phyloP scores from a whole-genome alignment of 176 grass and related monocot genomes.

The Eleusine coracana region DNA sequence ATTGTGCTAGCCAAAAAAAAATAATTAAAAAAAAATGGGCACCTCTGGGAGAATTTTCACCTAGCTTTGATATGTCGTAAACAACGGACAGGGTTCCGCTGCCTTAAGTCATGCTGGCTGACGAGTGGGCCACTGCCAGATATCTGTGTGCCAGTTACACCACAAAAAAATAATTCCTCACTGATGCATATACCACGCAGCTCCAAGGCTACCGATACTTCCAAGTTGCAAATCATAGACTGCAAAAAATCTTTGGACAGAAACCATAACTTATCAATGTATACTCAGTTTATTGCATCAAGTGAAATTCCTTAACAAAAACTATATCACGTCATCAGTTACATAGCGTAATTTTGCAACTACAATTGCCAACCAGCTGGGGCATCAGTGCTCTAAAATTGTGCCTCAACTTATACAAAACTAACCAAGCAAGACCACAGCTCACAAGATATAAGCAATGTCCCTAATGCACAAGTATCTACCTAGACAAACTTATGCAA shows the following conservation, averaged over 20 bases:
- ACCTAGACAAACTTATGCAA: slow-evolving; percentile 9
- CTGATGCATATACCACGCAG: neutral
- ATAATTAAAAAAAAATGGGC: too few relatives aligned
- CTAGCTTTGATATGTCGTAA: neutral
- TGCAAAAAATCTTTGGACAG: neutral
- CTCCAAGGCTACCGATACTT: neutral
- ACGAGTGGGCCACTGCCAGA: too few relatives aligned
- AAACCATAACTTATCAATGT: neutral
- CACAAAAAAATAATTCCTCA: neutral
- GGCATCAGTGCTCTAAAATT: neutral
- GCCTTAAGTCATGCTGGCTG: too few relatives aligned
- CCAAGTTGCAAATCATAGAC: neutral
- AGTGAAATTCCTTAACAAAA: neutral
- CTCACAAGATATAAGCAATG: neutral
- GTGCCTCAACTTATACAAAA: neutral
- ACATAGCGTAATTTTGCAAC: neutral
- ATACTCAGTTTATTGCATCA: neutral
- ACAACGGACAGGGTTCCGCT: too few relatives aligned
- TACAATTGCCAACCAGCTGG: slow-evolving; percentile 1
- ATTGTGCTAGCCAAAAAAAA: neutral
- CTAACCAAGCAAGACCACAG: neutral
- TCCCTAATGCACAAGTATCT: slow-evolving; percentile 33
- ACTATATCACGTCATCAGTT: neutral
- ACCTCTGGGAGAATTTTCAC: neutral
- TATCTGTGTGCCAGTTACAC: neutral